A percentile compares a stretch with the other conserved stretches of the same genome.
phyloP scores from a whole-genome alignment of 2,329 filamentous ascomycete genomes.

The Sarocladiaceae sp. region DNA sequence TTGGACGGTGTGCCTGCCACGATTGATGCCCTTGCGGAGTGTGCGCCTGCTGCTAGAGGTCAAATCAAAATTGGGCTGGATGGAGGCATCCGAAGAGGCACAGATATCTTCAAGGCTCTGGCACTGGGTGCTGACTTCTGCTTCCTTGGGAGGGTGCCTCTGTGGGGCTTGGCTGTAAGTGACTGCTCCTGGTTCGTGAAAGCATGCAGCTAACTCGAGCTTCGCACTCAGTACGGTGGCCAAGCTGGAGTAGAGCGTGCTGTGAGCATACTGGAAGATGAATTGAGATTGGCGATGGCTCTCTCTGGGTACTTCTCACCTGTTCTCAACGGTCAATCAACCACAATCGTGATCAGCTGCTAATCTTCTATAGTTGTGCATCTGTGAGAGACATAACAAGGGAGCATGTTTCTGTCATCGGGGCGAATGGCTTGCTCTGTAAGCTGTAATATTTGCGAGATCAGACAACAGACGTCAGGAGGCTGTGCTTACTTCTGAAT shows the following conservation, averaged over 20 bases:
- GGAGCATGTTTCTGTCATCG: neutral
- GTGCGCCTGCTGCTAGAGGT: neutral
- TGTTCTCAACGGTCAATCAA: neutral
- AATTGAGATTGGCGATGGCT: constrained; percentile 14
- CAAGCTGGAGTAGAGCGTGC: constrained; percentile 33
- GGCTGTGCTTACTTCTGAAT: no score
- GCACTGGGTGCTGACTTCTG: constrained; percentile 22
- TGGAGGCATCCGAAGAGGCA: constrained; percentile 10
- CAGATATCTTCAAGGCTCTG: constrained; percentile 23
- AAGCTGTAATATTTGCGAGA: no score
- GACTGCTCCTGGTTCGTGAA: neutral
- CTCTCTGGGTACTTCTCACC: constrained; percentile 4
- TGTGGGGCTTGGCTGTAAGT: constrained; percentile 13
- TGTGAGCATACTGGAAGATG: constrained; percentile 25
- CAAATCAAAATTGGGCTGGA: constrained; percentile 9
- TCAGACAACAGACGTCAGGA: neutral
- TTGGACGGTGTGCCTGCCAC: constrained; percentile 15
- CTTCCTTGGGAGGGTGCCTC: constrained; percentile 28
- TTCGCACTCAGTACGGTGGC: constrained; percentile 23
- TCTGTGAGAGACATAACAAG: neutral
- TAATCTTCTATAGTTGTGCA: neutral
- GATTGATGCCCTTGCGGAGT: constrained; percentile 14
- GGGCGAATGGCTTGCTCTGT: neutral
- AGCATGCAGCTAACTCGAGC: no score
- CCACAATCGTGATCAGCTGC: neutral